Conservation (phyloP, 2,329 filamentous ascomycete species). For the Raffaelea ambrosiae region DNA sequence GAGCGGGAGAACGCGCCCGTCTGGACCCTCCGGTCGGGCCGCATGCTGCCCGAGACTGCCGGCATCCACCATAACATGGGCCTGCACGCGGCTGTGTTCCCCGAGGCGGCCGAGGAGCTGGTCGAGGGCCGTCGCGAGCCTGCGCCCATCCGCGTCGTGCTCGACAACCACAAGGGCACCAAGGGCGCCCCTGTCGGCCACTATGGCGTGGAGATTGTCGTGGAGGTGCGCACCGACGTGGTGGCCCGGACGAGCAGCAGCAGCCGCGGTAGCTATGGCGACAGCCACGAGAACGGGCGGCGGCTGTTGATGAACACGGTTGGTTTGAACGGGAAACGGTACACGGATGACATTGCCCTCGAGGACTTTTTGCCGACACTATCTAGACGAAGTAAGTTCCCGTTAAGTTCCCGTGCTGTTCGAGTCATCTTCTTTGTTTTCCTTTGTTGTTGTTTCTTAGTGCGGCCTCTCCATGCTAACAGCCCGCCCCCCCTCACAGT, state of each 20-base stretch:
- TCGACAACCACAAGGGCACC: conserved; percentile 60
- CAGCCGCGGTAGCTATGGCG: conserved; percentile 31
- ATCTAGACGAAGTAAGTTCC: conserved; percentile 57
- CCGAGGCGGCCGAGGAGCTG: conserved; percentile 56
- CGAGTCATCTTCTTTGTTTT: not conserved
- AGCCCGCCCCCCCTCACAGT: conserved; percentile 34
- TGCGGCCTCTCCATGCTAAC: not conserved
- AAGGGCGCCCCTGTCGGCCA: conserved; percentile 58
- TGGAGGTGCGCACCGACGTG: conserved; percentile 51
- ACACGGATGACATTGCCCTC: conserved; percentile 62
- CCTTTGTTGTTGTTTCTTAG: not conserved
- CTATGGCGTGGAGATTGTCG: conserved; percentile 63
- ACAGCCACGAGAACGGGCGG: conserved; percentile 29
- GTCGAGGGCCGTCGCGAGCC: conserved; percentile 58
- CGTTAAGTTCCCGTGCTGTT: not conserved
- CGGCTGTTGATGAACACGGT: conserved; percentile 41
- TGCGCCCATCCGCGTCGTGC: conserved; percentile 61
- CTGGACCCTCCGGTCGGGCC: conserved; percentile 70
- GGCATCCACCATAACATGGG: conserved; percentile 43
- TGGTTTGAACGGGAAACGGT: conserved; percentile 62
- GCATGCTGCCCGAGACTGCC: conserved; percentile 31
- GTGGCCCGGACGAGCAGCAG: conserved; percentile 37
- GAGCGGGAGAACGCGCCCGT: conserved; percentile 70
- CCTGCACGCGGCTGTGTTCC: conserved; percentile 60
- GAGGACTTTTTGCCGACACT: conserved; percentile 69